Evolutionary conservation across 495 filamentous ascomycete species (phyloP), one percentile per base, ranked within the genome.

Genomic region (Apiosordaria backusii): DNA sequence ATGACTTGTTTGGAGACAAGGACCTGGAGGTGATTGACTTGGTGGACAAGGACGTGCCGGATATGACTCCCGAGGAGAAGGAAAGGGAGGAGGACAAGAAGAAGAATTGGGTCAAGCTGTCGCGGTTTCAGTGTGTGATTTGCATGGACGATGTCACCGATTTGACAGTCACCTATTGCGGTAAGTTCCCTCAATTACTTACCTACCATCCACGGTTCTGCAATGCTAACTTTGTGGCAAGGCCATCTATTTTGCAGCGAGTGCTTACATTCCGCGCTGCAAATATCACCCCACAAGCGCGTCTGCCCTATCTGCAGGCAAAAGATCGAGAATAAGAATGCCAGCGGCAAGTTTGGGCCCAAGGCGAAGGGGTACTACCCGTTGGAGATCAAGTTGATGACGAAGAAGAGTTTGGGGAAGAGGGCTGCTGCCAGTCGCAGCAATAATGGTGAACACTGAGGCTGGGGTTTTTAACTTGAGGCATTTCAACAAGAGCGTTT

Each of bases 211-310:
- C n/a, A n/a, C n/a, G n/a, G n/a, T n/a, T n/a, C n/a, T n/a, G 18
- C 19, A 25, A n/a, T 61, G 27, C 21, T 50, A 40, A 19, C 19
- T 0, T 53, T 7, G 0, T 40, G 21, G 1, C 2, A 54, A 96
- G 92, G 92, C 1, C 92, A 97, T 76, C 81, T 96, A 13, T 96
- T 94, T 77, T 97, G 92, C 70, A 86, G 90, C 67, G 86, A 86
- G 27, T 97, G 92, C 74, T 85, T 97, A 6, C 88, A 90, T 66
- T 85, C 89, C 27, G 87, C 90, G 6, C 81, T 96, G 15, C 84
- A 88, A 60, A 87, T 89, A 27, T 81, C 83, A 19, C 73, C 77
- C 15, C 75, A 73, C 26, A 83, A 79, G 64, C 78, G 77, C 50
- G 75, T 77, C 13, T 86, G 84, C 54, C 84, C 84, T 0, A 81